Percentiles rank a stretch among this genome's conserved stretches.
Conservation (phyloP, 1,284 basidiomycete genomes). For the Ustilago hordei region DNA sequence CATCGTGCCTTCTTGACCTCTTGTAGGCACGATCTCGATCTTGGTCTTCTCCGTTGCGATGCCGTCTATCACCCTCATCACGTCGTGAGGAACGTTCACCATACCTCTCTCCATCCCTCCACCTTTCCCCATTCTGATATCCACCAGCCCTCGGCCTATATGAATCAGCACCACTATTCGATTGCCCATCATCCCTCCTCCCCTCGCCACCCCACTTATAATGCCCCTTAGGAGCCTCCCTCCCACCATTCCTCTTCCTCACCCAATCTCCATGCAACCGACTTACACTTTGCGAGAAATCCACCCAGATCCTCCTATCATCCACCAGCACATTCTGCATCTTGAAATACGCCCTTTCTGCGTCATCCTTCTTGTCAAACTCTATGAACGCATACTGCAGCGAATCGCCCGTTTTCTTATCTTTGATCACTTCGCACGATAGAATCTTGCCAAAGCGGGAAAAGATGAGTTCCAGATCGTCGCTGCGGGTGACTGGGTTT, state of each 20-base stretch:
- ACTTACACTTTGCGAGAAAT: constrained; percentile 83
- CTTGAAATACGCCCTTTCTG: constrained; percentile 97
- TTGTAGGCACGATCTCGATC: constrained; percentile 12
- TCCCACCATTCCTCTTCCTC: constrained; percentile 59
- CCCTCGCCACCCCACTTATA: constrained; percentile 13
- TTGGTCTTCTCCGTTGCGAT: neutral
- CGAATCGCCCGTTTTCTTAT: constrained; percentile 94
- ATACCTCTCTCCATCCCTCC: neutral
- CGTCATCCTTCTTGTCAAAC: constrained; percentile 90
- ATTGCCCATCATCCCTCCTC: neutral
- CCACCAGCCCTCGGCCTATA: constrained; percentile 15
- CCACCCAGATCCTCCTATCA: constrained; percentile 97
- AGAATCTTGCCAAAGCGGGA: constrained; percentile 93
- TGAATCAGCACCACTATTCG: constrained; percentile 6
- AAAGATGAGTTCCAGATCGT: constrained; percentile 97
- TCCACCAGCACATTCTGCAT: constrained; percentile 99
- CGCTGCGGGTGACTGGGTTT: constrained; percentile 92
- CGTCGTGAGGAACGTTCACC: too few relatives aligned
- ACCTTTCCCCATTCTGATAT: constrained; percentile 1
- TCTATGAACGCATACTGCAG: constrained; percentile 99
- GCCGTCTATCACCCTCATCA: constrained; percentile 12
- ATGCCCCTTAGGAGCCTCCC: constrained; percentile 61
- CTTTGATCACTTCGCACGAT: constrained; percentile 95
- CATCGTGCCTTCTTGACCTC: constrained; percentile 17
- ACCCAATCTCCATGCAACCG: constrained; percentile 73